phyloP scores from a whole-genome alignment of 1,284 basidiomycete species.

The Lentinus polychrous region DNA sequence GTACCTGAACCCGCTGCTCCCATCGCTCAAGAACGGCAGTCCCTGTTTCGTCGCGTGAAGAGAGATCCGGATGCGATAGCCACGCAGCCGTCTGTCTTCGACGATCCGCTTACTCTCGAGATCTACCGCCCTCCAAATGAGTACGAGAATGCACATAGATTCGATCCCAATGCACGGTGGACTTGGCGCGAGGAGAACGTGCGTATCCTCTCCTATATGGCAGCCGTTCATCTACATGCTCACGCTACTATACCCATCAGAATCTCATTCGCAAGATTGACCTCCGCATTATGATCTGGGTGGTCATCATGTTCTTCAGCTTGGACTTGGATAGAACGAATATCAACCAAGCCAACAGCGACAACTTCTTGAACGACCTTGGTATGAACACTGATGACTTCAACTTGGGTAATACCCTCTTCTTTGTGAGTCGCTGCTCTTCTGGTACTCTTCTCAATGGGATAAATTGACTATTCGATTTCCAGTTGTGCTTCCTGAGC shows the following conservation, averaged over 20 bases:
- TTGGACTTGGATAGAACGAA: slow-evolving; percentile 51
- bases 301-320: slow-evolving; percentile 55
- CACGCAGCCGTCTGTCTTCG: slow-evolving; percentile 30
- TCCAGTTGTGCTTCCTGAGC: slow-evolving; percentile 49
- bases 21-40: slow-evolving; percentile 11
- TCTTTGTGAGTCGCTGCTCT: slow-evolving; percentile 15
- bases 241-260: slow-evolving; percentile 22
- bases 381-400: slow-evolving; percentile 55
- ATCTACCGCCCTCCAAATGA: slow-evolving; percentile 49
- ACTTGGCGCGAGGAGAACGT: slow-evolving; percentile 61
- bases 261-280: slow-evolving; percentile 54
- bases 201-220: slow-evolving; percentile 11
- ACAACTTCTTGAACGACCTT: slow-evolving; percentile 62
- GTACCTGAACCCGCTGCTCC: slow-evolving; percentile 21
- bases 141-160: slow-evolving; percentile 61
- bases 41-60: slow-evolving; percentile 21
- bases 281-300: slow-evolving; percentile 57
- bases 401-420: slow-evolving; percentile 53
- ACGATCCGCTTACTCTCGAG: slow-evolving; percentile 43
- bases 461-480: slow-evolving; percentile 23
- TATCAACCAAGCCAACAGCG: slow-evolving; percentile 56
- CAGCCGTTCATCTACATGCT: neutral
- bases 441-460: neutral
- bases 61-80: slow-evolving; percentile 25
- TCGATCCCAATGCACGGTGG: slow-evolving; percentile 64